Evolutionary conservation across 2,329 filamentous ascomycete species (phyloP).

Genomic region (Teratosphaeria nubilosa): DNA sequence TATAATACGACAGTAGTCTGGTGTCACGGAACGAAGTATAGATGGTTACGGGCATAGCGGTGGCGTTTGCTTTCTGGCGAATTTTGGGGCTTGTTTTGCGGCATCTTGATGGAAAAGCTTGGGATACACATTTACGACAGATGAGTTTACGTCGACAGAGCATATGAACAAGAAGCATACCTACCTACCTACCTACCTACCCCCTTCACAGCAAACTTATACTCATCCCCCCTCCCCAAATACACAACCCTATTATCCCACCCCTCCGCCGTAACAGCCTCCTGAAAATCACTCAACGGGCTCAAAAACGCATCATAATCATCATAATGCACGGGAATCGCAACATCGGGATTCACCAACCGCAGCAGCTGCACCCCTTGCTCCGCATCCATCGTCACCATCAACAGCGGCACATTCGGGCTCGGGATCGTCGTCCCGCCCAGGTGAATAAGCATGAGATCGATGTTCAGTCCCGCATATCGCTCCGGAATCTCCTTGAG

Average conservation of each 20-base stretch:
- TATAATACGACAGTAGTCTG: not conserved
- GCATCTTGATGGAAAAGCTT: not conserved
- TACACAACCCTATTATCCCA: slow-evolving; percentile 47
- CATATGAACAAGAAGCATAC: not conserved
- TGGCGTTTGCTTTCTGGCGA: too few species aligned
- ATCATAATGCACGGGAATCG: slow-evolving; percentile 55
- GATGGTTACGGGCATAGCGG: not conserved
- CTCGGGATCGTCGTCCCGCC: slow-evolving; percentile 57
- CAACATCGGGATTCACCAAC: slow-evolving; percentile 50
- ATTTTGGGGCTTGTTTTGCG: too few species aligned
- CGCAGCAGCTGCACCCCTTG: slow-evolving; percentile 52
- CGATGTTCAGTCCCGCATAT: slow-evolving; percentile 46
- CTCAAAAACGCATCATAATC: slow-evolving; percentile 55
- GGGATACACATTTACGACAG: not conserved
- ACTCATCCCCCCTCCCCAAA: slow-evolving; percentile 50
- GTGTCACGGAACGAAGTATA: not conserved
- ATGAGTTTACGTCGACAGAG: not conserved
- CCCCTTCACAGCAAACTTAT: slow-evolving; percentile 41
- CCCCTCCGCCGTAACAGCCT: slow-evolving; percentile 43
- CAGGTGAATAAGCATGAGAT: slow-evolving; percentile 57
- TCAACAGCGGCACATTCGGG: slow-evolving; percentile 48
- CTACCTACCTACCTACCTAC: not conserved
- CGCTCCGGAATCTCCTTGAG: slow-evolving; percentile 50
- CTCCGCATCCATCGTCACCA: slow-evolving; percentile 60
- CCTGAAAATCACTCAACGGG: slow-evolving; percentile 51